Base-by-base conservation (phyloP, 192 early-diverging fungal genomes). In the Backusella luteola region DNA sequence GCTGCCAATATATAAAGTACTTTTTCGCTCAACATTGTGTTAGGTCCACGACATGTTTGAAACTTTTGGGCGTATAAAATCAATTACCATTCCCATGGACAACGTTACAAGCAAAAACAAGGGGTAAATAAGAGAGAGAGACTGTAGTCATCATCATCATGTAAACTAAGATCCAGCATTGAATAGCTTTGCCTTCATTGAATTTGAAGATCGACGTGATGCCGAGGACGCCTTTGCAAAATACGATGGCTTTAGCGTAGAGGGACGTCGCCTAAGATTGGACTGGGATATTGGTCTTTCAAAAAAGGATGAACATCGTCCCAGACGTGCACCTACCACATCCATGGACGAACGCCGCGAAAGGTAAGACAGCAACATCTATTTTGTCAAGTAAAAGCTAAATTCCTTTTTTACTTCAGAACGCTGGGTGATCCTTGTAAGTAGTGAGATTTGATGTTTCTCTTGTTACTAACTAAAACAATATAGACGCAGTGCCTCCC, bases 61-160 rank as follows among this genome's bases (percentile, higher is more conserved):
- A 75, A 85, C 86, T n/a, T 95, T 88, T 83, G 94, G 94, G 41
- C 84, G 84, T 38, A 81, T 95, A 46, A 70, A 73, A 44, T 85
- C 84, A 73, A 85, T 93, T 41, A 91, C 92, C 41, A 89, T 95
- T 46, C 93, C 92, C n/a, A 68, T 88, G 74, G 94, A 95, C 73
- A 84, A 90, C 41, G 86, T 83, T 77, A 94, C 93, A 53, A 85
- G 86, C 23, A 85, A 88, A n/a, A 95, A 95, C 85, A 95, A 95
- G 78, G 94, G 94, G 91, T 93, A 85, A 39, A 32, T 32, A 32
- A 32, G 32, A 39, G 36, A 38, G 11, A 38, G 11, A 11, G 11
- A 39, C 32, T 32, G 32, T 32, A 32, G 3, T 32, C 32, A 32
- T 32, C 29, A 32, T 32, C 32, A 32, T 32, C 32, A 32, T 32